phyloP scores from a whole-genome alignment of 169 alveolate genomes.

The Hepatocystis sp. region DNA sequence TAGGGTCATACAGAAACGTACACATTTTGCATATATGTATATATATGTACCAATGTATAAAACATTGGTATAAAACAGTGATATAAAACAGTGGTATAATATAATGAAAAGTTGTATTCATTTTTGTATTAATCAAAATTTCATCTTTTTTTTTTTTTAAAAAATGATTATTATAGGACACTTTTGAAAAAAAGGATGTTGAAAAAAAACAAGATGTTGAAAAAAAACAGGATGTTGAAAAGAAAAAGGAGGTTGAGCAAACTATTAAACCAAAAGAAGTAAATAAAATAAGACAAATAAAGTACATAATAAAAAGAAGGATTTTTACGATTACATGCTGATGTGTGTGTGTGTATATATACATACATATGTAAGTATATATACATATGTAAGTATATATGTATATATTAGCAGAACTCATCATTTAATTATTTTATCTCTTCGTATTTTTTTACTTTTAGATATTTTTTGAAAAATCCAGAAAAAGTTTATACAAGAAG shows the following conservation, averaged over 20 bases:
- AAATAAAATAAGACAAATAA: background rate
- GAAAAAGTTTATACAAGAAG: constrained; percentile 60
- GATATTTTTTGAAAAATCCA: constrained; percentile 55
- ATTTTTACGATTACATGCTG: background rate
- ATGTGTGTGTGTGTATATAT: background rate
- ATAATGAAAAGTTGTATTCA: background rate
- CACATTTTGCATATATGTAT: background rate
- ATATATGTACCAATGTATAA: too few species aligned
- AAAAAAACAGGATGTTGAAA: too few species aligned
- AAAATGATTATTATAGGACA: constrained; percentile 12
- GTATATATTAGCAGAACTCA: too few species aligned
- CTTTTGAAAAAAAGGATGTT: constrained; percentile 38
- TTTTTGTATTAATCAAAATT: background rate
- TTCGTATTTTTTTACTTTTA: constrained; percentile 6
- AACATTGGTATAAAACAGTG: too few species aligned
- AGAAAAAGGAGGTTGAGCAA: constrained; percentile 59
- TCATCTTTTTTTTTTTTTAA: background rate
- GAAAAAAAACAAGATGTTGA: too few species aligned
- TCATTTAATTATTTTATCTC: background rate
- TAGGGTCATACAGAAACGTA: background rate
- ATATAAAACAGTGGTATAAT: too few species aligned
- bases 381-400: background rate
- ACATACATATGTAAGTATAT: background rate
- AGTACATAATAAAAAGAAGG: background rate
- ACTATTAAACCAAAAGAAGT: constrained; percentile 52